Evolutionary conservation across 2,329 filamentous ascomycete genomes (phyloP).

Genomic region (Fulvia fulva): DNA sequence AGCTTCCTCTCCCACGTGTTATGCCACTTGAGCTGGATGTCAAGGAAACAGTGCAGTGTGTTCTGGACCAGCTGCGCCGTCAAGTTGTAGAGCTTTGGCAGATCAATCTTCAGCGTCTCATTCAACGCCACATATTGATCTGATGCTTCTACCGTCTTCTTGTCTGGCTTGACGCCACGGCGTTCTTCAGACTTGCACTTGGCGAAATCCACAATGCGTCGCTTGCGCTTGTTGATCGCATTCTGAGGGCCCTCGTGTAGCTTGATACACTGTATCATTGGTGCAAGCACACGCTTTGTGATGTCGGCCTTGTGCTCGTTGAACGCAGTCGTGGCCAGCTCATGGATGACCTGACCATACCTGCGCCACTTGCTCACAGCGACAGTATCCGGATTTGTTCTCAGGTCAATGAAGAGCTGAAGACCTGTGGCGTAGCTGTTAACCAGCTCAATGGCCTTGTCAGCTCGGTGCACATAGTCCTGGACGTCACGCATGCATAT

Average conservation of each 20-base stretch:
- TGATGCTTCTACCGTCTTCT: slow-evolving; percentile 76
- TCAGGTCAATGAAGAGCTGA: slow-evolving; percentile 70
- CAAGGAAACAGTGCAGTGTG: slow-evolving; percentile 77
- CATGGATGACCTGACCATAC: slow-evolving; percentile 81
- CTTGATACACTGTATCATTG: slow-evolving; percentile 72
- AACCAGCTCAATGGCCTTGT: slow-evolving; percentile 76
- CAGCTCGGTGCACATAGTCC: slow-evolving; percentile 78
- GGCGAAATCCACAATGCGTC: slow-evolving; percentile 85
- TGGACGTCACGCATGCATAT: slow-evolving; percentile 93
- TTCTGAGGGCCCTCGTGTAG: slow-evolving; percentile 79
- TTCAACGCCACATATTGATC: slow-evolving; percentile 90
- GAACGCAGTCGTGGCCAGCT: slow-evolving; percentile 76
- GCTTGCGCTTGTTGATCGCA: slow-evolving; percentile 90
- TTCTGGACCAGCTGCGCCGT: slow-evolving; percentile 82
- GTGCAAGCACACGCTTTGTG: slow-evolving; percentile 77
- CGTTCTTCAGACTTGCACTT: slow-evolving; percentile 74
- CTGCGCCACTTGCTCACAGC: slow-evolving; percentile 91
- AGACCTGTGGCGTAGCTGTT: slow-evolving; percentile 76
- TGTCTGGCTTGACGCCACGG: slow-evolving; percentile 78
- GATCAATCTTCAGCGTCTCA: slow-evolving; percentile 85
- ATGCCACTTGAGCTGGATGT: slow-evolving; percentile 80
- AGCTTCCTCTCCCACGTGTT: slow-evolving; percentile 80
- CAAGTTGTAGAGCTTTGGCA: slow-evolving; percentile 75
- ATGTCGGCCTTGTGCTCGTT: slow-evolving; percentile 74
- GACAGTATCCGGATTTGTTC: slow-evolving; percentile 71